Base-by-base conservation (phyloP, 2,329 filamentous ascomycete genomes). In the Colletotrichum brevisporum region DNA sequence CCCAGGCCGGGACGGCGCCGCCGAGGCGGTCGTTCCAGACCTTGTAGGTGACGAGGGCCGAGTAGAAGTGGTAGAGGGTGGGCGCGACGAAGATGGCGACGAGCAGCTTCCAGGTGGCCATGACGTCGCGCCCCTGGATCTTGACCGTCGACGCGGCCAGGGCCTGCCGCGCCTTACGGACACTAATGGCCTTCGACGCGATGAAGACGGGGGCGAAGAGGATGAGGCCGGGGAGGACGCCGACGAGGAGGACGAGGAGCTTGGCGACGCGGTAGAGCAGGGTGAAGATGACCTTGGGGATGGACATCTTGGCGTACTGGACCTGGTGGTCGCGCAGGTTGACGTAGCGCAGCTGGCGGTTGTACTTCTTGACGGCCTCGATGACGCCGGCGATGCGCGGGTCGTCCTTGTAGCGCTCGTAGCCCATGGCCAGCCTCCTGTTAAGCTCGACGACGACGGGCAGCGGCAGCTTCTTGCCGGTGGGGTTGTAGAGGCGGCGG, bases 371-470 rank as follows among this genome's bases (percentile, higher is more conserved):
- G 70, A 98, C 93, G 6, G 91, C 89, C 56, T 90, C 88, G 75
- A 92, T 92, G 51, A 98, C 84, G 26, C 89, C 85, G 50, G 93
- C 85, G 73, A 98, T 94, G 54, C 95, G 90, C 65, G 91, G 91
- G 75, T 98, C 94, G 71, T 97, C 91, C 83, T 97, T 97, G 85
- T 95, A 98, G 64, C 92, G 91, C 63, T 93, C 93, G 77, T 98
- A 99, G 27, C 95, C 95, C 79, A 95, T 92, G 66, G 97, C 92
- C 6, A 99, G 87, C 43, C 95, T 91, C 59, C 95, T 89, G 82
- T 98, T 98, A 59, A 99, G 89, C 82, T 99, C 96, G 39, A 98
- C 93, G 10, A 98, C 93, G 77, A 95, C 92, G 1, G 95, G 94
- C 24, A 98, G 86, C 6, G 95, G 95, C 45, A 98, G 86, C 80